Evolutionary conservation across 139 green algal genomes (phyloP), one percentile per base, ranked within the genome.

Genomic region (Axilococcus clingmanii): DNA sequence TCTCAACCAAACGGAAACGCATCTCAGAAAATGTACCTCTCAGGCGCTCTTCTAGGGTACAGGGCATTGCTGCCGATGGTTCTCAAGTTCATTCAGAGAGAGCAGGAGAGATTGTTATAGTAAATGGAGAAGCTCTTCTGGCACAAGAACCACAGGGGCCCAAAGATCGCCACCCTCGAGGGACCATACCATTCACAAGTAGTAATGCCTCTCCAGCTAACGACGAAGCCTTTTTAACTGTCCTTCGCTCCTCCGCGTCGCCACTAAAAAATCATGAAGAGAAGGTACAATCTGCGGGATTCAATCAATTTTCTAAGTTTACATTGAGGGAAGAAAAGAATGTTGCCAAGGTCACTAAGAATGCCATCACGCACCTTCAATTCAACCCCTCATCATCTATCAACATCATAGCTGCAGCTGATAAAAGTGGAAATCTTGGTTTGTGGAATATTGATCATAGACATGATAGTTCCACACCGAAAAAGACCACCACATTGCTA

Each of bases 381-480:
- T 80, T 79, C 46, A 66, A 72, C 27, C 72, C 72, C 7, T 41
- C 28, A n/a, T 43, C 37, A 3, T 20, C 50, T 33, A 53, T 41
- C 1, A 50, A 79, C 30, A 40, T 80, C 17, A 20, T 80, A 4
- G 72, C 72, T 19, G 52, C 54, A 8, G 68, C 51, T 32, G 69
- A 75, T 63, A 80, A 80, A 43, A 48, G 57, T 15, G 72, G 72
- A 22, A 55, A 65, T 35, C 33, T 80, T 11, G 60, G 53, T 22
- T 51, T 80, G 20, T 80, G 72, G 72, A 49, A 67, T 40, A 44
- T 78, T 7, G 56, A 78, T 35, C 11, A 73, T 17, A 48, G 31
- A 16, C 33, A 38, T 38, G 33, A 38, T 12, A 12, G 11, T 12
- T n/a, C 33, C 12, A 16, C 12, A 24, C 6, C 6, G 8, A 16